A percentile compares a stretch with the other conserved stretches of the same genome.
Conservation (phyloP, 2,329 filamentous ascomycete genomes). For the Graphiopsis chlorocephala region DNA sequence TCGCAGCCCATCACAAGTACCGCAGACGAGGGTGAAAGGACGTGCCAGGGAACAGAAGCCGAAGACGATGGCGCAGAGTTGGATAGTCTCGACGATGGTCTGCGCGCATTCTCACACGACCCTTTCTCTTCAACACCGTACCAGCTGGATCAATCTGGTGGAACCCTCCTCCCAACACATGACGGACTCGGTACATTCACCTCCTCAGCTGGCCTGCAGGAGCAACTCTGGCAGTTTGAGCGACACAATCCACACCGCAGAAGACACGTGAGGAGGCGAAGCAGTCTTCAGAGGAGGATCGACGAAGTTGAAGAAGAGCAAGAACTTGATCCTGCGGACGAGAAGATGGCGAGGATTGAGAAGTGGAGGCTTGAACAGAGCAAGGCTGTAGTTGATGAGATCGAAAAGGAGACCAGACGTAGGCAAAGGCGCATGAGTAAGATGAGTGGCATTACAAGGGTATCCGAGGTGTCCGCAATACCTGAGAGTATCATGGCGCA, state of each 20-base stretch:
- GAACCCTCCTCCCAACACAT: conserved; percentile 80
- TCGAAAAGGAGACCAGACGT: conserved; percentile 75
- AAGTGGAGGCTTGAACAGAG: conserved; percentile 91
- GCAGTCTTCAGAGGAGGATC: conserved; percentile 57
- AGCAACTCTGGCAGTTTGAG: conserved; percentile 87
- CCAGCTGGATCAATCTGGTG: conserved; percentile 54
- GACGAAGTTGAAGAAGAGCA: conserved; percentile 54
- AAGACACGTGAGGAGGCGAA: conserved; percentile 52
- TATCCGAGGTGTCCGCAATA: conserved; percentile 24
- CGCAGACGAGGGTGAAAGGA: conserved; percentile 36
- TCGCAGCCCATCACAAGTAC: conserved; percentile 50
- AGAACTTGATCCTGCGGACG: conserved; percentile 58
- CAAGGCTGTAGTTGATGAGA: conserved; percentile 77
- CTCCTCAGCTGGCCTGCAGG: conserved; percentile 59
- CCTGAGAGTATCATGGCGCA: conserved; percentile 21
- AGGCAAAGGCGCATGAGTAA: conserved; percentile 62
- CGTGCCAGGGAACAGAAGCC: conserved; percentile 26
- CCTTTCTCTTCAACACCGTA: conserved; percentile 45
- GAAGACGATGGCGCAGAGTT: conserved; percentile 71
- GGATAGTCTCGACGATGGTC: conserved; percentile 88
- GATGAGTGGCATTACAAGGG: conserved; percentile 44
- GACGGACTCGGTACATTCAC: conserved; percentile 87
- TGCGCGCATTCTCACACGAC: conserved; percentile 81
- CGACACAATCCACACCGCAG: conserved; percentile 72
- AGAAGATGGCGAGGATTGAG: conserved; percentile 82